Evolutionary conservation across 225 moss, liverwort and hornwort species (phyloP).

Genomic region (Ulota crispa): DNA sequence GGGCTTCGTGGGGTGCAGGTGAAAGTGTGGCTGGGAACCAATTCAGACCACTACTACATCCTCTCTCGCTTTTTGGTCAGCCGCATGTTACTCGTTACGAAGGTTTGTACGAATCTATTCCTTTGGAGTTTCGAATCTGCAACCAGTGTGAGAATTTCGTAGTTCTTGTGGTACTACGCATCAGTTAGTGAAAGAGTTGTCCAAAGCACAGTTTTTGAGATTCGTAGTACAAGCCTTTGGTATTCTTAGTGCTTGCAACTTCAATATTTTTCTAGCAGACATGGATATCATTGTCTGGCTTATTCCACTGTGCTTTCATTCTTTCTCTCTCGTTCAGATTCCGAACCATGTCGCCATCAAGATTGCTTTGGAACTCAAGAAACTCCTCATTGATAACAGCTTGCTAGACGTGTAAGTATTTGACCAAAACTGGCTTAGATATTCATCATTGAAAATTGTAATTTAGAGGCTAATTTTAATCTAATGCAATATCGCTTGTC

Average conservation of each 20-base stretch:
- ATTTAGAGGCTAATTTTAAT: background rate
- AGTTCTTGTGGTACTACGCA: background rate
- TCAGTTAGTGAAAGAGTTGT: background rate
- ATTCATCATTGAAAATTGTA: background rate
- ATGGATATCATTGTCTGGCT: background rate
- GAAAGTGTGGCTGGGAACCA: slow-evolving; percentile 94
- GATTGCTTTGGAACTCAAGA: slow-evolving; percentile 96
- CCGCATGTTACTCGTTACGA: slow-evolving; percentile 98
- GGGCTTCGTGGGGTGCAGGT: slow-evolving; percentile 57
- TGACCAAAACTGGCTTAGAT: background rate
- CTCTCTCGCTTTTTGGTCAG: slow-evolving; percentile 95
- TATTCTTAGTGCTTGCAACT: background rate
- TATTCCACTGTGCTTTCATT: slow-evolving; percentile 1
- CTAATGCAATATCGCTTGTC: background rate
- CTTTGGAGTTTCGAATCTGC: background rate
- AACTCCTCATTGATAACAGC: slow-evolving; percentile 97
- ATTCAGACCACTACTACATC: slow-evolving; percentile 96
- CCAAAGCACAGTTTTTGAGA: background rate
- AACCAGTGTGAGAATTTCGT: background rate
- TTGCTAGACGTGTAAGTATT: slow-evolving; percentile 84
- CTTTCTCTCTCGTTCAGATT: slow-evolving; percentile 73
- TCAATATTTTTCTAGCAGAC: background rate
- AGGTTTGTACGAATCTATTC: slow-evolving; percentile 47
- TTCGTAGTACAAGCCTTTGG: background rate
- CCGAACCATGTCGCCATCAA: slow-evolving; percentile 95